Evolutionary conservation across 2,329 filamentous ascomycete species (phyloP), one percentile per base, ranked within the genome.

Genomic region (Neofusicoccum kwambonambiense): DNA sequence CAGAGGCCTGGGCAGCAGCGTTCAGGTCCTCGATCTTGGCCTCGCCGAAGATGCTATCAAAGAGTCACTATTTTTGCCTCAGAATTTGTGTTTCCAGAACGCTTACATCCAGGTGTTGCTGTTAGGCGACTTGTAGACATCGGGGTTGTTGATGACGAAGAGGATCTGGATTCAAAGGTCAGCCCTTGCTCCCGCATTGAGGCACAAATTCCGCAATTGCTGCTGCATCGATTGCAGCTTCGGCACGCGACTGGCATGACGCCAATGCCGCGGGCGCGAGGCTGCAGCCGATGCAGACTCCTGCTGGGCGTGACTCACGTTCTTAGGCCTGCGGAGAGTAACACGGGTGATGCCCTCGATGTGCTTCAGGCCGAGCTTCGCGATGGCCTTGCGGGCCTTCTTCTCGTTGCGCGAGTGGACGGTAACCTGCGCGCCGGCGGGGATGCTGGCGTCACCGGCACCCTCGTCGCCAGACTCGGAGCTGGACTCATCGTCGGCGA

Each of bases 1-100:
- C 95, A 72, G 91, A 92, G 75, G 94, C 92, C 86, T 98, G 95
- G 76, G 94, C 94, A 79, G 94, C 92, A 75, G 95, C 96, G 90
- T 98, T 99, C 77, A 98, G 87, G 83, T 99, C 96, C 88, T 99
- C 95, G 72, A 99, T 98, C 91, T 99, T 99, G 79, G 96, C 95
- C 87, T 99, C 96, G 81, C 95, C 95, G 80, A 99, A 99, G 82
- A 98, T 96, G 83, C 94, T 97, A 73, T 66, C 67, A 49, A 60
- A 67, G 66, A 69, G 71, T 73, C 66, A 76, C 68, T 65, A 67
- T 54, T 39, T 56, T 45, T 56, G 47, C 34, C 42, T 22, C 13
- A 39, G 35, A 8, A 5, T 64, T 61, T 61, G 49, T 27, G 35
- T 22, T 22, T 64, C 35, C n/a, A 35, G 31, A 56, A 45, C 41